Percentiles rank a stretch among this genome's conserved stretches.
phyloP scores from a whole-genome alignment of 2,329 filamentous ascomycete genomes.

The Fusarium gaditjirri region DNA sequence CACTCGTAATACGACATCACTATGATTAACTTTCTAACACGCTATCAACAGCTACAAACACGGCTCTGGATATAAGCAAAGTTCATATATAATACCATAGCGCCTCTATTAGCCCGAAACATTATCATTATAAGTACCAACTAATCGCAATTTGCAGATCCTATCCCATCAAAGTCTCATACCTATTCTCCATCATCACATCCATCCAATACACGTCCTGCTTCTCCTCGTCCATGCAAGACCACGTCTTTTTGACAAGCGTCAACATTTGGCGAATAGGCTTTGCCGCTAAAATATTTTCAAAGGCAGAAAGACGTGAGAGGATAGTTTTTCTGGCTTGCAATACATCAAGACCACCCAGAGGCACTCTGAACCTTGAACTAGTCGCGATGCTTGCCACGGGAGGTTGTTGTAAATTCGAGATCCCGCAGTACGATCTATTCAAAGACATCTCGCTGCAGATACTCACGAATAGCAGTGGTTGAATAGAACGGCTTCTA shows the following conservation, averaged over 20 bases:
- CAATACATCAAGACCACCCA: conserved; percentile 20
- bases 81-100: not conserved
- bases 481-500: conserved; percentile 57
- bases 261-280: conserved; percentile 35
- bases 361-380: conserved; percentile 13
- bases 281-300: conserved; percentile 42
- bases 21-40: not conserved
- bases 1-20: not conserved
- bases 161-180: conserved; percentile 45
- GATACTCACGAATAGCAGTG: conserved; percentile 55
- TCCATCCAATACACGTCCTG: conserved; percentile 57
- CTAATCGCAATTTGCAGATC: not conserved
- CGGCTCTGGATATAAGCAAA: not conserved
- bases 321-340: conserved; percentile 27
- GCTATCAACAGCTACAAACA: not conserved
- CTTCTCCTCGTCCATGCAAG: conserved; percentile 49
- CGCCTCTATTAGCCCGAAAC: not conserved
- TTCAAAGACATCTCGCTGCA: conserved; percentile 56
- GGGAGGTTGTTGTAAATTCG: conserved; percentile 3
- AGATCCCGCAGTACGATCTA: conserved; percentile 29
- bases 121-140: not conserved
- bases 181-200: conserved; percentile 49
- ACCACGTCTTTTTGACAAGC: conserved; percentile 37
- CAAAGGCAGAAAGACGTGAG: conserved; percentile 33
- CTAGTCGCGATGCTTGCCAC: conserved; percentile 34